Evolutionary conservation across 1,284 basidiomycete species (phyloP), one percentile per base, ranked within the genome.

Genomic region (Ustilago loliicola): DNA sequence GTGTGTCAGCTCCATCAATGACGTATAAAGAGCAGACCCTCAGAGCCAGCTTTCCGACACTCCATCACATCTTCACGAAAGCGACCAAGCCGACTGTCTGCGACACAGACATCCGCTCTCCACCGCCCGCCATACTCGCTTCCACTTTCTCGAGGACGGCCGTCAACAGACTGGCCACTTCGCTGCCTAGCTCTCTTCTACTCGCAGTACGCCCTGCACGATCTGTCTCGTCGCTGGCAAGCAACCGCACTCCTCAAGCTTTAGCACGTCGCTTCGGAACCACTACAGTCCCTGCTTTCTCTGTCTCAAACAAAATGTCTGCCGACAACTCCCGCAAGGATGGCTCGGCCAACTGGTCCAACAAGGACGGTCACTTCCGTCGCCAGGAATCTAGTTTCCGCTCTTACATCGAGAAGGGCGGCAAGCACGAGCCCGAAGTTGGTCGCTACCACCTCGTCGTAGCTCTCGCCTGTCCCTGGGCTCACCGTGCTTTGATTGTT

Each of bases 401-500:
- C 63, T 90, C 86, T 61, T 86, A 83, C 62, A 93, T 99, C 67
- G 88, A 91, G 83, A 89, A 90, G 71, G 92, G 91, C 4, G 91
- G 92, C 42, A 88, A 91, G 85, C 96, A 94, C 83, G 88, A 91
- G 57, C 92, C 96, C 1, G 95, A 96, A 87, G 90, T 89, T 87
- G 93, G 94, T 91, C 78, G 79, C 89, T 88, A 85, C 72, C 71
- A 81, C 30, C 75, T 85, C 42, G 56, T 80, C 53, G 78, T 83
- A 9, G 77, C 84, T 3, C 61, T 69, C 48, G 85, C 86, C 54
- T 88, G 89, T 79, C 89, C 96, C 5, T 98, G 96, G 96, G 96
- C 96, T 0, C 95, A 95, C 58, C 90, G 96, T 75, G 90, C 95
- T 1, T 88, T 98, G 64, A 98, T 99, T 80, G 89, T 93, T 4